phyloP scores from a whole-genome alignment of 2,329 filamentous ascomycete species.

The Ophiostoma populinum region DNA sequence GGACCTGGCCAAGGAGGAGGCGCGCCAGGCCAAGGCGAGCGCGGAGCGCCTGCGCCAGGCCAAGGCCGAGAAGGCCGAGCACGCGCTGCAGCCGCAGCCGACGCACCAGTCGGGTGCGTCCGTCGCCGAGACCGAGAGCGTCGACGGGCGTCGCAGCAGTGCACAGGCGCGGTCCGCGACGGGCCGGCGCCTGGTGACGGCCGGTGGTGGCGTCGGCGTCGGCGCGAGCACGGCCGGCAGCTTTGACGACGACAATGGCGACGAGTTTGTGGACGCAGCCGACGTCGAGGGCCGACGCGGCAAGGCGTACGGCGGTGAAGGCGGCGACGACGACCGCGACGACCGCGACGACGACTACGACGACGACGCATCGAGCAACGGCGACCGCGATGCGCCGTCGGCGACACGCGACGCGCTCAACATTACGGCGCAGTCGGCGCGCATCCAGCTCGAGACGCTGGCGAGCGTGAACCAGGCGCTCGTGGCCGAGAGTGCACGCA shows the following conservation, averaged over 20 bases:
- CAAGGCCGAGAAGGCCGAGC: constrained; percentile 40
- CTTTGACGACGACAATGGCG: constrained; percentile 25
- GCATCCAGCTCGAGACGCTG: constrained; percentile 79
- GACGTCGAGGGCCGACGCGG: constrained; percentile 3
- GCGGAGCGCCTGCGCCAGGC: constrained; percentile 63
- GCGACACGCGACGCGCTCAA: constrained; percentile 86
- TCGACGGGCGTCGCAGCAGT: constrained; percentile 23
- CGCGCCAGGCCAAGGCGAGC: constrained; percentile 55
- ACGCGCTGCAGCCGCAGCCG: constrained; percentile 3
- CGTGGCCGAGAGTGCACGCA: constrained; percentile 50
- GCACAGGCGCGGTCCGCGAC: constrained; percentile 21
- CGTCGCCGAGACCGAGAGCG: constrained; percentile 27
- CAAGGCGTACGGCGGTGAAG: constrained; percentile 52
- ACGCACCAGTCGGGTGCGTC: constrained; percentile 26
- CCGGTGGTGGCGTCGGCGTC: constrained; percentile 17
- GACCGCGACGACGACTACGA: constrained; percentile 57
- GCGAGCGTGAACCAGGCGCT: constrained; percentile 72
- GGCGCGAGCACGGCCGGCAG: constrained; percentile 30
- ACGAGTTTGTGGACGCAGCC: constrained; percentile 13
- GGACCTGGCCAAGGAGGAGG: constrained; percentile 86
- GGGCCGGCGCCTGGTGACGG: constrained; percentile 17
- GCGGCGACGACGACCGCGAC: constrained; percentile 49
- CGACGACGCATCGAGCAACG: constrained; percentile 60
- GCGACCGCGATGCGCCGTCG: constrained; percentile 44
- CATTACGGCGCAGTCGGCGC: constrained; percentile 90